Evolutionary conservation across 139 green algal species (phyloP).

Genomic region (Diplosphaera chodatii): DNA sequence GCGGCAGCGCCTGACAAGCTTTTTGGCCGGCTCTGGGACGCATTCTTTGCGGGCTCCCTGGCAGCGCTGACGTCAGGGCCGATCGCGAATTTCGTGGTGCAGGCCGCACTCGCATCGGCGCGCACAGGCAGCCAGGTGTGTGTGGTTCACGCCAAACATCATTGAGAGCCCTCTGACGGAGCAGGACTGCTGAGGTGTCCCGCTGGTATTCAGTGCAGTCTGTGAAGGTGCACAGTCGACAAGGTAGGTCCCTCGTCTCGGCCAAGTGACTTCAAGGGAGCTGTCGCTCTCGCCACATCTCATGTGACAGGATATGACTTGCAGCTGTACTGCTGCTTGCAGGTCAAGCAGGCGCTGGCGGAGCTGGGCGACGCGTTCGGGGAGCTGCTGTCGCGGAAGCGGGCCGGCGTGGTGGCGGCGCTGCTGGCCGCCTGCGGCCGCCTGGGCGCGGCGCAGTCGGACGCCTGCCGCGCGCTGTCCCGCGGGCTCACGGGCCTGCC

Average conservation of each 20-base stretch:
- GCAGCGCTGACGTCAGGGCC: slow-evolving; percentile 44
- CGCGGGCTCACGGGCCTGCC: slow-evolving; percentile 29
- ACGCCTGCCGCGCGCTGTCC: slow-evolving; percentile 38
- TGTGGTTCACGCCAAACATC: too few species aligned
- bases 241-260: slow-evolving; percentile 12
- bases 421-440: slow-evolving; percentile 50
- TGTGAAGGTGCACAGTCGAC: too few species aligned
- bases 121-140: slow-evolving; percentile 17
- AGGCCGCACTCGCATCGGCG: slow-evolving; percentile 42
- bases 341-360: slow-evolving; percentile 47
- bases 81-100: slow-evolving; percentile 70
- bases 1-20: slow-evolving; percentile 23
- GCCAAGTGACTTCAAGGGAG: too few species aligned
- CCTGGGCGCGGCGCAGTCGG: slow-evolving; percentile 25
- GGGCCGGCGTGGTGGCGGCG: slow-evolving; percentile 62
- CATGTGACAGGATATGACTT: too few species aligned
- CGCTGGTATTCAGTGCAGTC: too few species aligned
- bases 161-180: too few species aligned
- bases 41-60: slow-evolving; percentile 34
- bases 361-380: slow-evolving; percentile 37
- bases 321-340: too few species aligned
- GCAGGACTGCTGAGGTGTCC: too few species aligned
- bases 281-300: too few species aligned
- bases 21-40: slow-evolving; percentile 26
- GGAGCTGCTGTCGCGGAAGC: slow-evolving; percentile 48